These are phyloP conservation scores for Bacidia rubella DNA, from an alignment of 495 filamentous ascomycete genomes.

Conservation along the genomic window DNA sequence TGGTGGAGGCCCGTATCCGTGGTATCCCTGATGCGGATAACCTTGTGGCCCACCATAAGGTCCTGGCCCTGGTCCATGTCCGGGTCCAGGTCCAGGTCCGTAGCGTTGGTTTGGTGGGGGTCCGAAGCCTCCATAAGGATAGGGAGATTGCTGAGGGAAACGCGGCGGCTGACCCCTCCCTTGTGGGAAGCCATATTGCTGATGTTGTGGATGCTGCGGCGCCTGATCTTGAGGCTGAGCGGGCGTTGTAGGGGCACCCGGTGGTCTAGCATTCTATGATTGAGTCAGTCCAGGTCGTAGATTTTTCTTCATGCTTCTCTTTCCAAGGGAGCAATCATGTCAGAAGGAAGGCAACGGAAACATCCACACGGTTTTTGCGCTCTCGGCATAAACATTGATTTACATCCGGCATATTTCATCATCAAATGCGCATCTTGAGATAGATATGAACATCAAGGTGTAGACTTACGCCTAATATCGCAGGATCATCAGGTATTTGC, in stretches of 20 bases:
- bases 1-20: slow-evolving; percentile 51
- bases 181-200: slow-evolving; percentile 7
- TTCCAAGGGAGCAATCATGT: slow-evolving; percentile 21
- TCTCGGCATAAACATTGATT: slow-evolving; percentile 56
- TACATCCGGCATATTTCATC: slow-evolving; percentile 86
- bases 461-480: slow-evolving; percentile 86
- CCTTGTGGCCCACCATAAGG: slow-evolving; percentile 31
- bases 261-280: slow-evolving; percentile 28
- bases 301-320: not conserved
- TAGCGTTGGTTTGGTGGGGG: slow-evolving; percentile 38
- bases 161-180: slow-evolving; percentile 9
- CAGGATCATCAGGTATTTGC: slow-evolving; percentile 83
- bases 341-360: slow-evolving; percentile 99
- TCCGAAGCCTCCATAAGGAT: slow-evolving; percentile 26
- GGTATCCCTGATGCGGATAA: slow-evolving; percentile 50
- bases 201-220: slow-evolving; percentile 6
- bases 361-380: slow-evolving; percentile 92
- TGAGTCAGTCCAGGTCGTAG: slow-evolving; percentile 8
- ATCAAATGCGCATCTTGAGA: slow-evolving; percentile 24
- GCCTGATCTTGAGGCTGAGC: slow-evolving; percentile 13
- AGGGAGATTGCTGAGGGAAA: slow-evolving; percentile 7
- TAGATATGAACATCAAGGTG: not conserved
- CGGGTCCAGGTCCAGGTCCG: slow-evolving; percentile 34
- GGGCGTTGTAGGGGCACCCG: slow-evolving; percentile 14
- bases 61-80: slow-evolving; percentile 38